Conservation (phyloP, 371 early-diverging fungal species). For the Mortierella sp. region DNA sequence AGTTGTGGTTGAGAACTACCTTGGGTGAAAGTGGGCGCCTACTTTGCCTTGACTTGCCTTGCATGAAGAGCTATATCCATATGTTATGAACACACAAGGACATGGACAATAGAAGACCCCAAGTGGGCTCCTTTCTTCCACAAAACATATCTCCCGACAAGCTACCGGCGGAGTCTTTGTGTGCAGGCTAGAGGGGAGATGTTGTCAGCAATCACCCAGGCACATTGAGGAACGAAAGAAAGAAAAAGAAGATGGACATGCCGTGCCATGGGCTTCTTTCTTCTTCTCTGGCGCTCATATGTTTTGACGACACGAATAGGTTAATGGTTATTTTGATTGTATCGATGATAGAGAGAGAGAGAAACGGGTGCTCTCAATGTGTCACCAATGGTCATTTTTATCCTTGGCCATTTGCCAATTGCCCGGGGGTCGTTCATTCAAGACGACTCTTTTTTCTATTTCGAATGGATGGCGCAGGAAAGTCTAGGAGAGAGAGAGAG, state of each 20-base stretch:
- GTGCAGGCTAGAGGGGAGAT: background rate
- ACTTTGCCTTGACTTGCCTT: too few relatives aligned
- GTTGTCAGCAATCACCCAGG: slow-evolving; percentile 8
- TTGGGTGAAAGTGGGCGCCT: too few relatives aligned
- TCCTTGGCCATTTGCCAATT: background rate
- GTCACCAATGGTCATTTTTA: slow-evolving; percentile 7
- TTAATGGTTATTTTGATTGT: background rate
- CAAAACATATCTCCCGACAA: background rate
- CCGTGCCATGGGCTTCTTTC: too few relatives aligned
- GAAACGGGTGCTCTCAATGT: background rate
- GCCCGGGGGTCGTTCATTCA: background rate
- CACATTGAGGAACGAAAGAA: background rate
- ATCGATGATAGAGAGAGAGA: background rate
- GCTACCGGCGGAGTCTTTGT: background rate
- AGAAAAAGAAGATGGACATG: background rate
- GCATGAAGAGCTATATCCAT: too few relatives aligned
- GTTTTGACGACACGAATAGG: background rate
- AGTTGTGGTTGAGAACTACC: too few relatives aligned
- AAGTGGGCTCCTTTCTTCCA: background rate
- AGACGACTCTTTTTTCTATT: background rate
- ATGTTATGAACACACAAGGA: background rate
- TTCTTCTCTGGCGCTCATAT: background rate
- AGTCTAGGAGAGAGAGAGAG: background rate
- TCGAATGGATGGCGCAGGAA: background rate
- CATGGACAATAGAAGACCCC: background rate